Evolutionary conservation across 352 stramenopile genomes (phyloP).

Genomic region (Pythium pyrilobum): DNA sequence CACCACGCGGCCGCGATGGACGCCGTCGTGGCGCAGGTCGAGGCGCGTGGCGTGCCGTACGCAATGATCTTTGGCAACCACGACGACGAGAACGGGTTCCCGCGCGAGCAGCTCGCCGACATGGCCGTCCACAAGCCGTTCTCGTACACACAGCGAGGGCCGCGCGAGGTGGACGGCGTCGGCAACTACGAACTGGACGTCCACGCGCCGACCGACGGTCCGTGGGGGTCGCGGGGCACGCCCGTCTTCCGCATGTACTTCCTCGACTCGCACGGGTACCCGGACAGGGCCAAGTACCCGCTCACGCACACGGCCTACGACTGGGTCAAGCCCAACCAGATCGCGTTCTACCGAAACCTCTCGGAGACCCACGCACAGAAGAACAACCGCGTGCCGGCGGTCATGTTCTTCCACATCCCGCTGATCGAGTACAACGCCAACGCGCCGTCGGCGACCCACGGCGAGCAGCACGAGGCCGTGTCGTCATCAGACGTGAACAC

Average conservation of each 20-base stretch:
- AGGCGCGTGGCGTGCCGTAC: slow-evolving; percentile 43
- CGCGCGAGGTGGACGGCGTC: slow-evolving; percentile 26
- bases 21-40: slow-evolving; percentile 31
- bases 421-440: slow-evolving; percentile 8
- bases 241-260: slow-evolving; percentile 37
- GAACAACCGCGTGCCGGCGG: slow-evolving; percentile 9
- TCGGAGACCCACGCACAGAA: slow-evolving; percentile 1
- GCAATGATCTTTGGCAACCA: slow-evolving; percentile 61
- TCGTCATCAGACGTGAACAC: slow-evolving; percentile 2
- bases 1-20: slow-evolving; percentile 4
- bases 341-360: slow-evolving; percentile 14
- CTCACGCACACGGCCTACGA: slow-evolving; percentile 5
- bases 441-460: background rate
- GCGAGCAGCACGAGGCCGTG: background rate
- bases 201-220: slow-evolving; percentile 22
- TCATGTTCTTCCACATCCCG: slow-evolving; percentile 31
- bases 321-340: slow-evolving; percentile 14
- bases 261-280: slow-evolving; percentile 5
- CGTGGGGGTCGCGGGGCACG: slow-evolving; percentile 23
- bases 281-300: background rate
- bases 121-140: slow-evolving; percentile 31
- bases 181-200: slow-evolving; percentile 59
- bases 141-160: slow-evolving; percentile 40
- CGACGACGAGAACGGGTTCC: slow-evolving; percentile 44
- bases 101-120: slow-evolving; percentile 15